Base-by-base conservation (phyloP, 2,329 filamentous ascomycete species). In the Aspergillus arachidicola region DNA sequence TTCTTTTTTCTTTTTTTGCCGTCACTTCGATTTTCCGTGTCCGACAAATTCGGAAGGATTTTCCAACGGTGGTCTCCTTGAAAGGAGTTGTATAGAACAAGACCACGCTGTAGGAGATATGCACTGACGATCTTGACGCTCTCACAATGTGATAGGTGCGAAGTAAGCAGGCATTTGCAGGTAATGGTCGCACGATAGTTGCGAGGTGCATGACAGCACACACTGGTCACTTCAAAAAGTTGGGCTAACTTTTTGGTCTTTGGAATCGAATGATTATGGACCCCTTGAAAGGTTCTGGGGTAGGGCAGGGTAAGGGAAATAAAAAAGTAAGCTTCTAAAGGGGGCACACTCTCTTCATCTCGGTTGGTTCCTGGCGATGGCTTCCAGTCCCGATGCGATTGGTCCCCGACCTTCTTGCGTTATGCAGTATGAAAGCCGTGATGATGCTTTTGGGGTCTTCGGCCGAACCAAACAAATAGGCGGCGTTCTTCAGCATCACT, bases 251-350 rank as follows among this genome's bases (percentile, higher is more conserved):
- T 51, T 51, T 51, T 26, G 28, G 19, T 51, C 34, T 50, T 30
- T 46, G 43, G 19, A 32, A 51, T 51, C 28, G 28, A 51, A 51
- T 21, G 48, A 32, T 30, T 12, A 46, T 26, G 30, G 54, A 38
- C 45, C 58, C 57, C 41, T 60, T 61, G 54, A 58, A 57, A 51
- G 45, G 51, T 54, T 64, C 62, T 57, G 64, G 64, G 64, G 64
- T 61, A 66, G 38, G 57, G 32, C 14, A 16, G 6, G 38, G 19
- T 19, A 41, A n/a, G 38, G 19, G 38, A n/a, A n/a, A 41, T n/a
- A 41, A 41, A 23, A 46, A 57, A 57, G 59, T 63, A 63, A 64
- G 61, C 63, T 65, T 61, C 63, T 57, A 53, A 60, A 55, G 48
- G 57, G 54, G 53, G 32, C 36, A 64, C 58, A 59, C 54, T 54